Conservation (phyloP, 129 eudicot genomes). For the sunflower (Helianthus annuus) region DNA sequence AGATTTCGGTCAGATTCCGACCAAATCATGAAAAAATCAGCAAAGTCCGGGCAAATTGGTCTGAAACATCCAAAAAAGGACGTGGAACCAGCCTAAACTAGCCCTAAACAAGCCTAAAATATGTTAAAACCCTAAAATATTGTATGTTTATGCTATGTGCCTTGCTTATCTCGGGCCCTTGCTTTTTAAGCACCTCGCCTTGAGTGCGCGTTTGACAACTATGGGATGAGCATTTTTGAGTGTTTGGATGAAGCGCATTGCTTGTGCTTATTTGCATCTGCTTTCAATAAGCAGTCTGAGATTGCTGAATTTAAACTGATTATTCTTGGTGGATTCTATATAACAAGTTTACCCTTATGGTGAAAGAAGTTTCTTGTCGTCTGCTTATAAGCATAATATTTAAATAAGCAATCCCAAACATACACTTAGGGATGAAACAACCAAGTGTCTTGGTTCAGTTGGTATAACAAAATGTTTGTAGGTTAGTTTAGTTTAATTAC, state of each 20-base stretch:
- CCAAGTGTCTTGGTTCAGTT: conserved; percentile 2
- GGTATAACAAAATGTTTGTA: conserved; percentile 12
- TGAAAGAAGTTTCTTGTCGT: neutral
- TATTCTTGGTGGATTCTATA: neutral
- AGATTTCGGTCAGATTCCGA: too few relatives aligned
- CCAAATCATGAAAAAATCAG: too few relatives aligned
- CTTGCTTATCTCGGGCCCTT: too few relatives aligned
- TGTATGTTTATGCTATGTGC: too few relatives aligned
- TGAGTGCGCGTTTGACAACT: too few relatives aligned
- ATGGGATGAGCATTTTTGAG: neutral
- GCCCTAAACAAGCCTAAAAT: too few relatives aligned
- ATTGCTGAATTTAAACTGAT: neutral
- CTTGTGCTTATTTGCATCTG: neutral
- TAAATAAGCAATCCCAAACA: neutral
- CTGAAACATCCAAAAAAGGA: too few relatives aligned
- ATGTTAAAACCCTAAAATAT: too few relatives aligned
- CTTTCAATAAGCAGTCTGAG: neutral
- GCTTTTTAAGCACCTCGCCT: too few relatives aligned
- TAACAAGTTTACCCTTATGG: neutral
- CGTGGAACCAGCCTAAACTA: too few relatives aligned
- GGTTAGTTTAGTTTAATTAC: neutral
- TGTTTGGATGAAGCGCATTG: neutral
- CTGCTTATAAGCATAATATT: neutral
- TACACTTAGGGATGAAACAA: neutral
- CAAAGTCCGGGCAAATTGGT: too few relatives aligned